Evolutionary conservation across 208 protist genomes (phyloP), one percentile per base, ranked within the genome.

Genomic region (Angomonas ambiguus): DNA sequence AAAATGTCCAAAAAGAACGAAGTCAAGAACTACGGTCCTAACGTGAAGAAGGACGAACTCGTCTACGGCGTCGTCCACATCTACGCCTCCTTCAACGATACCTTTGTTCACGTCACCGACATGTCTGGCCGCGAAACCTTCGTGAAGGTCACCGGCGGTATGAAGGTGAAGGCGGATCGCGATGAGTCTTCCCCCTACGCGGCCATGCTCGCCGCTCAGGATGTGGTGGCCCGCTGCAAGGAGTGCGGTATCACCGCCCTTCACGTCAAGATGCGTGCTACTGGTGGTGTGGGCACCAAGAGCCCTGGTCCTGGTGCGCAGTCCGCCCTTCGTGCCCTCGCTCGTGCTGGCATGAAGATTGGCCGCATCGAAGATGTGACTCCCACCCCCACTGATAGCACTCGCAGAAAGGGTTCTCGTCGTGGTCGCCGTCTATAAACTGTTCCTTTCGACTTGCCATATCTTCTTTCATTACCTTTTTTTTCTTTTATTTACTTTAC

Each of bases 281-380:
- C 97, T 64, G 98, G 98, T 86, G 98, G 98, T 85, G 94, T 95
- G 55, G 77, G 95, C 67, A 98, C 97, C 71, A 99, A 99, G 92
- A 98, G 97, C 70, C 98, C 98, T 62, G 98, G 98, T 69, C 99
- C 98, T 51, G 99, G 99, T 77, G 98, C 98, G 20, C 98, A 99
- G 93, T 93, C 96, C 60, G 99, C 99, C 69, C 95, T 99, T 67
- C 98, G 99, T 76, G 98, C 99, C 22, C 92, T 99, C 51, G 99
- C 99, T 69, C 97, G 99, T 78, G 82, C 93, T 65, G 98, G 98
- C 69, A 94, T 99, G 81, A 99, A 99, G 80, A 99, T 99, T 78
- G 99, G 99, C 74, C 96, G 99, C 80, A 99, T 99, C 86, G 98
- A 99, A 93, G 99, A 99, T 85, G 97, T 99, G 61, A 99, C 99